Evolutionary conservation across 148 eudicot genomes (phyloP), one percentile per base, ranked within the genome.

Genomic region (Agrostemma githago): DNA sequence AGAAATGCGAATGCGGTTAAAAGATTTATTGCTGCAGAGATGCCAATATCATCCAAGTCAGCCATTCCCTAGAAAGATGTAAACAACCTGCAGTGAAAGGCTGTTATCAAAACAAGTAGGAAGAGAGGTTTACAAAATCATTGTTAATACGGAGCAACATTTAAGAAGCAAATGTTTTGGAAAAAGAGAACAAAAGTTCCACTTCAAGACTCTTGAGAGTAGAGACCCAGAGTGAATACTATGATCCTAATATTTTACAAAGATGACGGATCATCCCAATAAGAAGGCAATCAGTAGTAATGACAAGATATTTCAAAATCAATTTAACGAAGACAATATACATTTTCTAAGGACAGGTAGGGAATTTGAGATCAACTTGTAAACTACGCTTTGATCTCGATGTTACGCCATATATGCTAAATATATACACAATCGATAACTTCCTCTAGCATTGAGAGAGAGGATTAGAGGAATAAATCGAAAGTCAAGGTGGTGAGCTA

Each of bases 1-100:
- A 95, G 90, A 83, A 95, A 95, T 20, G 84, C 83, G 56, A 95
- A 62, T 70, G 91, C 99, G 63, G 94, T 82, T 21, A 88, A 71
- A 76, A 84, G 83, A 83, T 95, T 95, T 54, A 95, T 77, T 17
- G 87, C 84, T 71, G 97, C 97, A 20, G 96, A 74, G 78, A 88
- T 78, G 6, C 67, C 73, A 48, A 95, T 89, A 76, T 90, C 99
- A 77, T 86, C 80, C 38, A 92, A 53, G 73, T 84, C 85, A 42
- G 97, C 96, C 99, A 95, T 95, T 44, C 57, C 57, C 21, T 70
- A 75, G 59, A 46, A 72, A 68, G 62, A 69, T 41, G 63, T 17
- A n/a, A 26, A 72, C 57, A 78, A 74, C 88, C 92, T 89, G 84
- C 72, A 78, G 72, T 68, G 61, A 53, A 53, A 69, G 58, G 41